Base-by-base conservation (phyloP, 805 yeast genomes). In the Yarrowia yakushimensis region DNA sequence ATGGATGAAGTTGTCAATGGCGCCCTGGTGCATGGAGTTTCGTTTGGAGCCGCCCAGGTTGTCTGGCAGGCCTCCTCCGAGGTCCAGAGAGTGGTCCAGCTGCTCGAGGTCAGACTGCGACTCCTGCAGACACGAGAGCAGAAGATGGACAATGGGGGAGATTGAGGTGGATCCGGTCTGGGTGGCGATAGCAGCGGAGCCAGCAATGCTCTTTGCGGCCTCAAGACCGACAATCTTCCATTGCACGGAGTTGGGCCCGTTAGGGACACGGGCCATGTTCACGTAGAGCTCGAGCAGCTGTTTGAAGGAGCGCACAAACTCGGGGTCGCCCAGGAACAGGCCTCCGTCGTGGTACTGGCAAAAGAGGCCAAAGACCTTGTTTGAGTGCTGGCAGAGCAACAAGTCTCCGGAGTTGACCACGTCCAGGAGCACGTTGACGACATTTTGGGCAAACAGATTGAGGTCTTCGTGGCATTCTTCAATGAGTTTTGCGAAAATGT, bases 391-490 rank as follows among this genome's bases (percentile, higher is more conserved):
- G 57, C 85, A 78, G 2, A 90, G 77, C 0, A 84, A 76, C 43
- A 85, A 73, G 68, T 92, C 98, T 20, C 79, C 79, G 23, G 85
- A 78, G 15, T 75, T 67, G 45, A 87, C 68, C 15, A 86, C 80
- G 10, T 77, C 70, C 25, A 71, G 72, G 70, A 92, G 77, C 25
- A 92, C 85, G 20, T 78, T 76, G 54, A 89, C 79, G 17, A 88
- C 85, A 68, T 85, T 82, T 23, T 77, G 79, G 1, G 97, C 92
- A 76, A 90, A 86, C 31, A 90, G 86, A 66, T 88, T 90, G 71
- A 94, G 77, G 72, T 94, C 93, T 64, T 89, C 96, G 39, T 83
- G 78, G 72, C 97, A 91, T 70, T 84, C 82, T 48, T 79, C 84
- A 36, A 91, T 85, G 67, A 94, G 79, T 37, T 87, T 86, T 57